Evolutionary conservation across 2,329 filamentous ascomycete genomes (phyloP).

Genomic region (Aspergillus novoparasiticus): DNA sequence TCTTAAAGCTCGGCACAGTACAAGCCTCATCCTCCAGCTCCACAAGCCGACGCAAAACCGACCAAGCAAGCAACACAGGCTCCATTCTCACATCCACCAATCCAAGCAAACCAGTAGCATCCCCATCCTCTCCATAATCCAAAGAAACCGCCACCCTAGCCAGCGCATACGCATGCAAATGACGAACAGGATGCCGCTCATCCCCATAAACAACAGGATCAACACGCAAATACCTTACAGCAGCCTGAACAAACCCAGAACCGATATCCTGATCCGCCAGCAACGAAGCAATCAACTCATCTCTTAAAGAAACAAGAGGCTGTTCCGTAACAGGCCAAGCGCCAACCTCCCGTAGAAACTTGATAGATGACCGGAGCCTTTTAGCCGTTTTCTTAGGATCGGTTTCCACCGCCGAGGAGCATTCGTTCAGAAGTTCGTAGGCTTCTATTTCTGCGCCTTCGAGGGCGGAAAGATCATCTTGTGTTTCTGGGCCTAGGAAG

Average conservation of each 20-base stretch:
- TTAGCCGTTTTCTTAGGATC: slow-evolving; percentile 34
- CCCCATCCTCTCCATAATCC: slow-evolving; percentile 26
- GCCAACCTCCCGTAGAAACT: slow-evolving; percentile 38
- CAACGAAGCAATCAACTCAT: slow-evolving; percentile 55
- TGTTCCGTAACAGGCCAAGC: slow-evolving; percentile 55
- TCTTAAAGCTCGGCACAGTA: slow-evolving; percentile 34
- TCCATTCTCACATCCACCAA: slow-evolving; percentile 31
- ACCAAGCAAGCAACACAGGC: slow-evolving; percentile 37
- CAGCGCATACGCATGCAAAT: slow-evolving; percentile 48
- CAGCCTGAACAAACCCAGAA: slow-evolving; percentile 54
- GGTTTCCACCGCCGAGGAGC: slow-evolving; percentile 17
- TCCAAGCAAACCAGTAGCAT: slow-evolving; percentile 15
- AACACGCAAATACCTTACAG: slow-evolving; percentile 54
- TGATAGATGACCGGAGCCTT: slow-evolving; percentile 44
- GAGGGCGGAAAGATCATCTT: slow-evolving; percentile 14
- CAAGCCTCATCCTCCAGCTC: slow-evolving; percentile 27
- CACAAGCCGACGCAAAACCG: slow-evolving; percentile 33
- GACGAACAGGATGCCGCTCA: slow-evolving; percentile 55
- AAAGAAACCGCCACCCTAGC: slow-evolving; percentile 33
- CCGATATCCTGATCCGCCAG: slow-evolving; percentile 47
- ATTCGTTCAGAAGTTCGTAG: slow-evolving; percentile 26
- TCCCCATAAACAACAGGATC: slow-evolving; percentile 55
- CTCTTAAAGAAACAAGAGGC: slow-evolving; percentile 57
- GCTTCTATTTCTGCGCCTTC: slow-evolving; percentile 26
- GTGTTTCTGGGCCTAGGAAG: slow-evolving; percentile 11